phyloP scores from a whole-genome alignment of 179 eudicot species.

The Beta macrorhiza region DNA sequence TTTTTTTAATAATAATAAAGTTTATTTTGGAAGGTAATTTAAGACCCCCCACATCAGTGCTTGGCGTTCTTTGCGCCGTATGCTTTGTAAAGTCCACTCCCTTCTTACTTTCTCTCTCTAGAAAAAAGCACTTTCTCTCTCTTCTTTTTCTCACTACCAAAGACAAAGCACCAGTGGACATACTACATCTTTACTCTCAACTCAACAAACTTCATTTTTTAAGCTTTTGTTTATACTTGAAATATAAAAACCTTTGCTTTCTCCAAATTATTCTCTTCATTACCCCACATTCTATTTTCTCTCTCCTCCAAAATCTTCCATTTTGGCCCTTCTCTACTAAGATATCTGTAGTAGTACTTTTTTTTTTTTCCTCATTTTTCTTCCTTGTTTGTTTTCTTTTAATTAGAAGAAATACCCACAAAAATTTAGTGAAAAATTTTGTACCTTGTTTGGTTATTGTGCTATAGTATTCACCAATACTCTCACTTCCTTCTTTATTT shows the following conservation, averaged over 20 bases:
- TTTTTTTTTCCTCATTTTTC: background rate
- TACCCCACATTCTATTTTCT: slow-evolving; percentile 33
- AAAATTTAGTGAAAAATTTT: background rate
- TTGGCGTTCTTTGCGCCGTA: slow-evolving; percentile 31
- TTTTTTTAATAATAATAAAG: background rate
- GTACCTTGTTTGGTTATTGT: slow-evolving; percentile 27
- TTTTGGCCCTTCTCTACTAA: slow-evolving; percentile 34
- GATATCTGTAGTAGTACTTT: background rate
- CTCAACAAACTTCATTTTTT: slow-evolving; percentile 19
- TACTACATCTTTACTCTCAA: slow-evolving; percentile 27
- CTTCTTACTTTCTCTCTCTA: background rate
- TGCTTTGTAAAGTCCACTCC: slow-evolving; percentile 5
- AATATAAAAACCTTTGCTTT: background rate
- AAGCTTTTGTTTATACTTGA: background rate
- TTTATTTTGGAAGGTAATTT: background rate
- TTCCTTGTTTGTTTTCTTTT: background rate
- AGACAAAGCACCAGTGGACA: slow-evolving; percentile 38
- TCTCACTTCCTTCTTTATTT: background rate
- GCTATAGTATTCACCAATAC: background rate
- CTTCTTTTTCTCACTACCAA: background rate
- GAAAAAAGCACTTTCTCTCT: background rate
- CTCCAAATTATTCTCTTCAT: slow-evolving; percentile 29
- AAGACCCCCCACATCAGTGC: slow-evolving; percentile 16
- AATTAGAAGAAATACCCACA: background rate
- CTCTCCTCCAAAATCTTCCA: slow-evolving; percentile 29